These are phyloP conservation scores for Phytopythium helicoides DNA, from an alignment of 352 stramenopile species.

Conservation along the genomic window DNA sequence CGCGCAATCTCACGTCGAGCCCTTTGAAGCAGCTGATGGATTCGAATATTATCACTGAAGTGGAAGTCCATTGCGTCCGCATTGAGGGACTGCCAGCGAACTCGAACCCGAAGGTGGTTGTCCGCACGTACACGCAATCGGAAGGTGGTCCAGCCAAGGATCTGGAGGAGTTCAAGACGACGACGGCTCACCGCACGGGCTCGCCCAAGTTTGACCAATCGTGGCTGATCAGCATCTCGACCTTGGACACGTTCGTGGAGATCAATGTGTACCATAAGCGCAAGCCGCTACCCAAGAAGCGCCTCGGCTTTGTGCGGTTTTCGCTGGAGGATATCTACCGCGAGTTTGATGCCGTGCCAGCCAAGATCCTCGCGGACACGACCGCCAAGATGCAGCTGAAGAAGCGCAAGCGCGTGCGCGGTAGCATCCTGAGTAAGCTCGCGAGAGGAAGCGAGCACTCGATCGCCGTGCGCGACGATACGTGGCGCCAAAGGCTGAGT, in stretches of 20 bases:
- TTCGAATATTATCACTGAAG: constrained; percentile 84
- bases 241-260: constrained; percentile 75
- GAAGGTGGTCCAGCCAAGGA: constrained; percentile 42
- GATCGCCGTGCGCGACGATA: constrained; percentile 64
- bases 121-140: constrained; percentile 58
- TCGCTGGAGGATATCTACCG: constrained; percentile 87
- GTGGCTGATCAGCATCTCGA: constrained; percentile 73
- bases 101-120: constrained; percentile 64
- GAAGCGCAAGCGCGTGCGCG: constrained; percentile 69
- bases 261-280: constrained; percentile 83
- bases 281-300: constrained; percentile 82
- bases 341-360: constrained; percentile 72
- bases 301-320: constrained; percentile 63
- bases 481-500: constrained; percentile 59
- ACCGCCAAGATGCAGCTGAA: constrained; percentile 77
- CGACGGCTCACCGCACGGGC: constrained; percentile 55
- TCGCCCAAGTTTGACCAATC: constrained; percentile 82
- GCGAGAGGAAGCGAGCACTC: constrained; percentile 28
- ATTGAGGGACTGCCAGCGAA: constrained; percentile 69
- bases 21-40: constrained; percentile 74
- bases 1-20: constrained; percentile 53
- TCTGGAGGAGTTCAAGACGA: constrained; percentile 68
- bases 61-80: constrained; percentile 75
- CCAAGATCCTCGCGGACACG: constrained; percentile 64
- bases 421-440: constrained; percentile 80